Evolutionary conservation across 805 yeast species (phyloP).

Genomic region (Saturnispora hagleri): DNA sequence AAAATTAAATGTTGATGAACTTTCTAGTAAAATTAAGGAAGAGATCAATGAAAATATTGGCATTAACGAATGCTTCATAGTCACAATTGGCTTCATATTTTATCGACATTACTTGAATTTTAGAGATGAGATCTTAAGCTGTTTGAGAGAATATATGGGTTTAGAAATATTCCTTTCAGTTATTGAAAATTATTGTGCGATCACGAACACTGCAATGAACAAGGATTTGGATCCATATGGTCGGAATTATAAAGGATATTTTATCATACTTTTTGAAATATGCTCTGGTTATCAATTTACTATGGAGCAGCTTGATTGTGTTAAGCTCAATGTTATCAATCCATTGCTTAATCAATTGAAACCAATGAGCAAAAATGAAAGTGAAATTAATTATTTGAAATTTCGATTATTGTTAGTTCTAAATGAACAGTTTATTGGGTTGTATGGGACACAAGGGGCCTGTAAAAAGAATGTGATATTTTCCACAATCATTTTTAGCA

Average conservation of each 20-base stretch:
- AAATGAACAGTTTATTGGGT: slow-evolving; percentile 76
- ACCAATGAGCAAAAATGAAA: slow-evolving; percentile 36
- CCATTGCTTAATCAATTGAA: slow-evolving; percentile 39
- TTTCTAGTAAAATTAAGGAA: slow-evolving; percentile 13
- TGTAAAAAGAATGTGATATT: background rate
- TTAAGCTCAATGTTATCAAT: slow-evolving; percentile 38
- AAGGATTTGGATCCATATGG: slow-evolving; percentile 23
- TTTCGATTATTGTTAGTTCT: slow-evolving; percentile 64
- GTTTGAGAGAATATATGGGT: slow-evolving; percentile 45
- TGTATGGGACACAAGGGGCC: background rate
- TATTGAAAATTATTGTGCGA: slow-evolving; percentile 19
- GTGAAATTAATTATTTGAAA: slow-evolving; percentile 54
- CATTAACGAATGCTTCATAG: slow-evolving; percentile 24
- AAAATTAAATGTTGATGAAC: slow-evolving; percentile 12
- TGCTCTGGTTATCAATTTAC: slow-evolving; percentile 40
- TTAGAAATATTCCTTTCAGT: slow-evolving; percentile 32
- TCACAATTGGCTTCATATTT: slow-evolving; percentile 27
- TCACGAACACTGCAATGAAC: slow-evolving; percentile 31
- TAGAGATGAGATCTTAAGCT: slow-evolving; percentile 29
- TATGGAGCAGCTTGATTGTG: slow-evolving; percentile 30
- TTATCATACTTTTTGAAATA: slow-evolving; percentile 48
- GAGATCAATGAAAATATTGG: slow-evolving; percentile 18
- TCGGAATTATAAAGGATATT: slow-evolving; percentile 23
- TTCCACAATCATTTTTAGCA: background rate
- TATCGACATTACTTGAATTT: slow-evolving; percentile 18